Evolutionary conservation across 306 rosid species (phyloP), one percentile per base, ranked within the genome.

Genomic region (Leucaena leucocephala): DNA sequence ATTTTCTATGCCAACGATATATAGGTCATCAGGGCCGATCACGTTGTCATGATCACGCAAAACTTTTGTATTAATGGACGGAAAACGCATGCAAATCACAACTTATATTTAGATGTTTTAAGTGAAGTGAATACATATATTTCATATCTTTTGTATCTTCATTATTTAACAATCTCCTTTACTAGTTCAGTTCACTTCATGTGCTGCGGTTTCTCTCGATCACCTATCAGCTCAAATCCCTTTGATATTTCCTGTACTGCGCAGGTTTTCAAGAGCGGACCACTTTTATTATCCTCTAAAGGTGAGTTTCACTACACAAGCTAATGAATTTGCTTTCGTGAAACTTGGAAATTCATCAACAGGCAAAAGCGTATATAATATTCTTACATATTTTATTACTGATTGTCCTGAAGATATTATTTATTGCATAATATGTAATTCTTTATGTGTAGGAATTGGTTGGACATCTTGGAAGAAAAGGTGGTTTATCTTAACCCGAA

Each of bases 401-500:
- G 39, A 62, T 40, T 34, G 76, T 48, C 45, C 63, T 69, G 42
- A 71, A 76, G 65, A 48, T 27, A 5, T 50, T 50, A 62, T 78
- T 35, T 54, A 43, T 77, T 66, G 33, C 76, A 39, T 22, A 8
- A 74, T 49, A 65, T 77, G 48, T 45, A 42, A 77, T 66, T 81
- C 72, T 66, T 73, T 72, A 59, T 76, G 19, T 80, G 50, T 78
- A 92, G 98, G 98, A 78, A 93, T 96, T 86, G 99, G 99, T 72
- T 93, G 98, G 99, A 96, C 99, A 65, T 96, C 98, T 13, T 96
- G 99, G 99, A 96, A 96, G 90, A 96, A 93, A 84, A 93, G 99
- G 81, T 96, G 99, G 99, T 96, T 96, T 88, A 89, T 93, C 82
- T 84, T 96, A 80, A 93, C 99, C 38, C 90, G 89, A 27, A 96